Evolutionary conservation across 768 basidiomycete species (phyloP), one percentile per base, ranked within the genome.

Genomic region (Peribolospora kevripleyi): DNA sequence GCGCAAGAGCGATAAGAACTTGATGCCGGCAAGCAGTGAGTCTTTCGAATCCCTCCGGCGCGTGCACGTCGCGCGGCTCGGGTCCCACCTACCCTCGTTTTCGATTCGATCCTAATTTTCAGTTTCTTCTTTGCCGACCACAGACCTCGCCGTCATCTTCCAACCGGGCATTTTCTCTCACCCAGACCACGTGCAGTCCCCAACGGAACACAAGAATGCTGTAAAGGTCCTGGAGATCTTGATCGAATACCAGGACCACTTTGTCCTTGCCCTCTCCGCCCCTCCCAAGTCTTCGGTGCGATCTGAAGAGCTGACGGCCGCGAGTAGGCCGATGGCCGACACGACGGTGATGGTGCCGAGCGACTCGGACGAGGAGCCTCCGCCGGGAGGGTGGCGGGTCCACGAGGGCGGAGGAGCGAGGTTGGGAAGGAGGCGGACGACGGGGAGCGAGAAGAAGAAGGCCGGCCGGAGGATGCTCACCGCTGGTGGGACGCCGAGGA

Each of bases 71-170:
- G 36, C 7, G 11, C 38, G 11, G 7, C 5, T 39, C 50, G 7
- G 13, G 43, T 4, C 9, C 13, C 11, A 4, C n/a, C 25, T 5
- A 42, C 48, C 52, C 50, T 36, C 36, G n/a, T 57, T 52, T 38
- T 10, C 5, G 55, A 50, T 42, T 25, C 42, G 3, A 3, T 8
- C 46, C 56, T 50, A 9, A 41, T 52, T 41, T 14, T 7, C 36
- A 8, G 10, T 36, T 10, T 38, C 43, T 25, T 38, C 42, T 54
- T 53, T n/a, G 36, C 54, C 37, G 46, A 55, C 7, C 38, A 37
- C 65, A 86, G 91, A 98, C 69, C 78, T 98, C 14, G 93, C 91
- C 13, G 82, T 91, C 49, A 91, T 97, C 60, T 98, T 98, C 69
- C 83, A 88, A 56, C 93, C 93, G 0, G 93, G 90, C 13, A 71